Evolutionary conservation across 257 asterid species (phyloP).

Genomic region (Primulina tabacum): DNA sequence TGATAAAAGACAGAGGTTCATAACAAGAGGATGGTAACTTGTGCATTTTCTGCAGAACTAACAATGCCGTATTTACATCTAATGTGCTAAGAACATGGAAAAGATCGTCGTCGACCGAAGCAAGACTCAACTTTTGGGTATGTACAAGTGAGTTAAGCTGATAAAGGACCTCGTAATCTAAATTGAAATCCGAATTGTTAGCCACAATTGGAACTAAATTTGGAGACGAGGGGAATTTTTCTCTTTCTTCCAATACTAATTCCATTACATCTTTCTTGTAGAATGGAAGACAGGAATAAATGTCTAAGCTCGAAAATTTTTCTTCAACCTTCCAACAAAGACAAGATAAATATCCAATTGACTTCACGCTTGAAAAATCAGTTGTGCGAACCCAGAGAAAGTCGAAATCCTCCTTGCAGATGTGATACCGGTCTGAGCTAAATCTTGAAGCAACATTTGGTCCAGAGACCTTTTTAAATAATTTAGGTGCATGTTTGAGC

Average conservation of each 20-base stretch:
- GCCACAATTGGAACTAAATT: conserved; percentile 65
- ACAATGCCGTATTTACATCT: conserved; percentile 46
- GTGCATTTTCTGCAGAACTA: conserved; percentile 65
- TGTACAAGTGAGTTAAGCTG: conserved; percentile 87
- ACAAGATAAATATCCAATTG: conserved; percentile 67
- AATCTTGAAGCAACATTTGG: conserved; percentile 57
- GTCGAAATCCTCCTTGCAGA: conserved; percentile 73
- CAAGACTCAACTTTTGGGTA: conserved; percentile 71
- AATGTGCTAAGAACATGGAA: conserved; percentile 47
- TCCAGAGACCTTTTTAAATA: conserved; percentile 66
- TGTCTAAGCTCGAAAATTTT: conserved; percentile 37
- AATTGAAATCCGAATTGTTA: conserved; percentile 30
- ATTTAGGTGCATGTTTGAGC: conserved; percentile 85
- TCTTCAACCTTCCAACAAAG: conserved; percentile 68
- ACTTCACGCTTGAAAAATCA: conserved; percentile 68
- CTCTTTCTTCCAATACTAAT: conserved; percentile 43
- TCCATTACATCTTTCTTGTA: conserved; percentile 37
- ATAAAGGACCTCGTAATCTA: conserved; percentile 75
- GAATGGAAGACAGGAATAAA: conserved; percentile 49
- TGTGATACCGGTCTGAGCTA: conserved; percentile 56
- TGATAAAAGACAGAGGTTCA: conserved; percentile 55
- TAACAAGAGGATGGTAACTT: conserved; percentile 63
- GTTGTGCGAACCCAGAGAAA: conserved; percentile 84
- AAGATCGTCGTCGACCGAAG: conserved; percentile 50
- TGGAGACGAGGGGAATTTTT: conserved; percentile 34